Conservation (phyloP, 305 asterid species). For the Withania somnifera region DNA sequence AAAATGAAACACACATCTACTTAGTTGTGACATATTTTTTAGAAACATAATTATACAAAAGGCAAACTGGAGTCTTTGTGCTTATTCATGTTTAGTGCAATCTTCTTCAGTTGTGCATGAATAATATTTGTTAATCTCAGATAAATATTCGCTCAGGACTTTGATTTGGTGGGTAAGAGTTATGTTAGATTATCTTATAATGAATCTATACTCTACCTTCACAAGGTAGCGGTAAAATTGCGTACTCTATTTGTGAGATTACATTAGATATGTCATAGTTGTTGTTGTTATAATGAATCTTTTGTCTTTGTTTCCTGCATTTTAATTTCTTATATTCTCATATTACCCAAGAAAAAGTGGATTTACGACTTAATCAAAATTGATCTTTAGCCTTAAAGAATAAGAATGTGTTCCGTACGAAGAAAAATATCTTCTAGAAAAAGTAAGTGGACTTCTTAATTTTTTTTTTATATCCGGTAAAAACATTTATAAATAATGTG, state of each 20-base stretch:
- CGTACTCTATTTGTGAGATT: background rate
- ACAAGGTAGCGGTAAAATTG: background rate
- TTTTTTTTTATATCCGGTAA: too few species aligned
- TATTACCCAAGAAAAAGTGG: background rate
- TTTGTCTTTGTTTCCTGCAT: background rate
- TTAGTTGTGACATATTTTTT: conserved; percentile 20
- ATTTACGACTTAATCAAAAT: background rate
- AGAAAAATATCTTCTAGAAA: background rate
- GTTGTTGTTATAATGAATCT: background rate
- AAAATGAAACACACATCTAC: conserved; percentile 27
- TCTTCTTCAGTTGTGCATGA: background rate
- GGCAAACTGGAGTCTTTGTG: background rate
- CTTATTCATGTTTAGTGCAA: background rate
- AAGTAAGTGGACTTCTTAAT: too few species aligned
- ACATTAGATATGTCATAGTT: fast-evolving
- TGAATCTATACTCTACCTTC: background rate
- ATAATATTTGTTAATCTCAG: background rate
- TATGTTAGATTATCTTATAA: background rate
- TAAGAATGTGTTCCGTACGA: background rate
- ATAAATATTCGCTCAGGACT: background rate
- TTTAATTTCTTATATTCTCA: background rate
- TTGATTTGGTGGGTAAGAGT: background rate
- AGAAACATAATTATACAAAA: background rate
- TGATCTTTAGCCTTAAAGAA: background rate
- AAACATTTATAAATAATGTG: background rate